Base-by-base conservation (phyloP, 495 filamentous ascomycete species). In the Pseudomonodictys pantanalensis region DNA sequence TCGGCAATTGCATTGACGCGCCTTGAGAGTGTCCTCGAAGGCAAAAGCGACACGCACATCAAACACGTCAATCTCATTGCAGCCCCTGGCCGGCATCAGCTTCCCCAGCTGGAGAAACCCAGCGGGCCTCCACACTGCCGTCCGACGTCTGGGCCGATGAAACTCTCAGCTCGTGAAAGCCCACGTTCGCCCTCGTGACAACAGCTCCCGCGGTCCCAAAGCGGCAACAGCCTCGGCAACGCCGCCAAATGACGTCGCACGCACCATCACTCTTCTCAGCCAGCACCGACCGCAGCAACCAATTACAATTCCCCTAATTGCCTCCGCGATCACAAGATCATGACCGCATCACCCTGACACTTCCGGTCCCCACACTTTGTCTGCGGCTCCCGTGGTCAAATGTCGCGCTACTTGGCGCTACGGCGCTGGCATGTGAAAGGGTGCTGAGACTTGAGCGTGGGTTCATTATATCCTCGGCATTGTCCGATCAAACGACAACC, bases 401-500 rank as follows among this genome's bases (percentile, higher is more conserved):
- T 55, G 53, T n/a, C 28, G 32, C 20, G 17, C 35, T 23, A 35
- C 60, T 63, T 63, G 60, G 60, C 53, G 12, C 10, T 24, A 38
- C 46, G n/a, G 18, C 6, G 10, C 39, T 41, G 35, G 53, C 60
- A 63, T 63, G 60, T 63, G 60, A 63, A 63, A 63, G 54, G n/a
- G 52, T 46, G 29, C 52, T 20, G 58, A 29, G 22, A 30, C 44
- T 22, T 10, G 45, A 22, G 43, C 52, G 52, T 26, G 8, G 15
- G n/a, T 24, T 12, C 25, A 18, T 58, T 56, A 54, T 30, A 44
- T 18, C 35, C 35, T 58, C 44, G 52, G 43, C 32, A 41, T 29
- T 26, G 26, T 57, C 33, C 32, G 38, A 7, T 25, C 51, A 52
- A 48, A 53, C 26, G 28, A 62, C 50, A 29, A 41, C 44, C 44